Evolutionary conservation across 2,329 filamentous ascomycete genomes (phyloP).

Genomic region (Xylaria sp.): DNA sequence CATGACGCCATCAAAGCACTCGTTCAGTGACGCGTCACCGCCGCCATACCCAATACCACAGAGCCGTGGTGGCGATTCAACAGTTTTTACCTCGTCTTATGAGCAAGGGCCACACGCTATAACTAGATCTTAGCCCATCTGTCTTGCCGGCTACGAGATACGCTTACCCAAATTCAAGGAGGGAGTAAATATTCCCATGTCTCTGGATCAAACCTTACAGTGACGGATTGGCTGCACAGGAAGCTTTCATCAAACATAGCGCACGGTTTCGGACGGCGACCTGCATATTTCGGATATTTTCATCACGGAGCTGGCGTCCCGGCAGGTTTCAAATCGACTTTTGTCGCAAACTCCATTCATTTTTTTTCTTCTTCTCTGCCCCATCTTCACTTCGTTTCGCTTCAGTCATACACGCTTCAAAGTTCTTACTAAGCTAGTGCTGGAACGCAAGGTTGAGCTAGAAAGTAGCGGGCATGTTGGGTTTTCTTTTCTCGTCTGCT

Average conservation of each 20-base stretch:
- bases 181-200: too few relatives aligned
- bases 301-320: slow-evolving; percentile 19
- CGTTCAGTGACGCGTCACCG: slow-evolving; percentile 24
- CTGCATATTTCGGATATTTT: background rate
- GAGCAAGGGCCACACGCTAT: background rate
- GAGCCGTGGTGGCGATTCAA: slow-evolving; percentile 5
- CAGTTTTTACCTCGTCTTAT: background rate
- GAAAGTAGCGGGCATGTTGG: background rate
- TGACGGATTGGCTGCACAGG: too few relatives aligned
- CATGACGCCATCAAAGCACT: slow-evolving; percentile 35
- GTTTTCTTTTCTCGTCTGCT: background rate
- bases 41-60: background rate
- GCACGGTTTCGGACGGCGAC: background rate
- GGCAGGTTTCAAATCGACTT: slow-evolving; percentile 10
- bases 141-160: background rate
- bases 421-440: background rate
- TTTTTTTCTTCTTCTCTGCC: background rate
- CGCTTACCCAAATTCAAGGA: too few relatives aligned
- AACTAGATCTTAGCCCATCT: background rate
- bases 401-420: background rate
- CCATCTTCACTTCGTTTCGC: background rate
- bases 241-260: too few relatives aligned
- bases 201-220: slow-evolving; percentile 1
- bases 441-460: background rate
- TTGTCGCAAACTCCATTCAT: background rate